Percentiles rank a stretch among this genome's conserved stretches.
These are phyloP conservation scores for Anthostomella pinea DNA, from an alignment of 2,329 filamentous ascomycete species.

Conservation along the genomic window DNA sequence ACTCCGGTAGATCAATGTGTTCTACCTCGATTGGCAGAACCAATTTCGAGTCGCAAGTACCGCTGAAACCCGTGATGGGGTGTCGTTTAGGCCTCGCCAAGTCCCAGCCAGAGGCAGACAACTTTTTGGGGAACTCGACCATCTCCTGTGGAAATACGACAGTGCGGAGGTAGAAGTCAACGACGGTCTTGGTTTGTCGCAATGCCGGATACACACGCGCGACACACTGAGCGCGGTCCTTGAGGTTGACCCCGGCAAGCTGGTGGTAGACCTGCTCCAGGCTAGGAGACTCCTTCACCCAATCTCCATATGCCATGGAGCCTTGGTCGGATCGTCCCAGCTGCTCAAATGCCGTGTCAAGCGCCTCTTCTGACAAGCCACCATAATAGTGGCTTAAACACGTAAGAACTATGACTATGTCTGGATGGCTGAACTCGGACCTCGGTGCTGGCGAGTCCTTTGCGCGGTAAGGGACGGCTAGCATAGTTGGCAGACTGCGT, in stretches of 20 bases:
- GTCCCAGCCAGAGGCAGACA: slow-evolving; percentile 68
- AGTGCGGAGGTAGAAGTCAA: slow-evolving; percentile 62
- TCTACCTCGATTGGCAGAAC: slow-evolving; percentile 54
- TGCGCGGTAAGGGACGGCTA: slow-evolving; percentile 58
- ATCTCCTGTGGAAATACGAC: slow-evolving; percentile 61
- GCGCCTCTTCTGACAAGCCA: slow-evolving; percentile 49
- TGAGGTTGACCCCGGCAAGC: slow-evolving; percentile 54
- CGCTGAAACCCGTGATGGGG: slow-evolving; percentile 64
- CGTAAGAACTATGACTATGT: slow-evolving; percentile 55
- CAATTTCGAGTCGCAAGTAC: slow-evolving; percentile 62
- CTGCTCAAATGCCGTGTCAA: slow-evolving; percentile 45
- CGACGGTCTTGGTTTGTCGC: slow-evolving; percentile 46
- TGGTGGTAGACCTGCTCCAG: slow-evolving; percentile 38
- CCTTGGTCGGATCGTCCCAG: slow-evolving; percentile 52
- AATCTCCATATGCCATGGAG: slow-evolving; percentile 47
- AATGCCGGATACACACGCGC: slow-evolving; percentile 51
- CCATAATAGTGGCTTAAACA: slow-evolving; percentile 55
- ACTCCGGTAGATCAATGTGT: slow-evolving; percentile 52
- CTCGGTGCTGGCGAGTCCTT: slow-evolving; percentile 55
- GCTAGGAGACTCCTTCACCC: slow-evolving; percentile 37
- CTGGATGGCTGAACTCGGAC: slow-evolving; percentile 62
- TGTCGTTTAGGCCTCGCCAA: slow-evolving; percentile 46
- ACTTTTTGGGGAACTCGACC: slow-evolving; percentile 60
- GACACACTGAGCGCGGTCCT: slow-evolving; percentile 49
- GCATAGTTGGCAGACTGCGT: slow-evolving; percentile 39